These are phyloP conservation scores for Solanum aculeatissimum DNA, from an alignment of 305 asterid species.

Conservation along the genomic window DNA sequence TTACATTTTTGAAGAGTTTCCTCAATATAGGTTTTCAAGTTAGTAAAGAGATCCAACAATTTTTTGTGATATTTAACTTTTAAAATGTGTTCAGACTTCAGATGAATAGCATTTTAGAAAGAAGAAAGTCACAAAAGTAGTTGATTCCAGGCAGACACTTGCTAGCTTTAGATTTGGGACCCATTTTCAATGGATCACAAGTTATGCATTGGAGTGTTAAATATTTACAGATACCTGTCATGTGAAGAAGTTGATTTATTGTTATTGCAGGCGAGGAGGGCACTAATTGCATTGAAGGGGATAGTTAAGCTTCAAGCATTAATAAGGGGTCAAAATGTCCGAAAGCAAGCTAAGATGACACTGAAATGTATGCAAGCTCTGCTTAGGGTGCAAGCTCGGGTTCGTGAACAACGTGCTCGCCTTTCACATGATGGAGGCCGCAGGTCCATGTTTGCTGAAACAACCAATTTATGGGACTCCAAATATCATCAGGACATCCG, in stretches of 20 bases:
- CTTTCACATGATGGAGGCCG: slow-evolving; percentile 73
- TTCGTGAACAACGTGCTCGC: slow-evolving; percentile 67
- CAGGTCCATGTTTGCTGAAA: slow-evolving; percentile 65
- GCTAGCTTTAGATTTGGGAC: neutral
- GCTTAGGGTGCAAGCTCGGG: slow-evolving; percentile 77
- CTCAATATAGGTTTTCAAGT: too few species aligned
- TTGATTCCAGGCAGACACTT: neutral
- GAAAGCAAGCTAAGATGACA: slow-evolving; percentile 84
- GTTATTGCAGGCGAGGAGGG: slow-evolving; percentile 59
- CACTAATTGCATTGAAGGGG: slow-evolving; percentile 73
- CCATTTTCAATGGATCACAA: neutral
- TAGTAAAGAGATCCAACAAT: too few species aligned
- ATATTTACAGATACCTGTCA: neutral
- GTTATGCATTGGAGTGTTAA: neutral
- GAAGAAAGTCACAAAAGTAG: neutral
- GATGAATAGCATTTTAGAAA: neutral
- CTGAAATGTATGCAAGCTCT: slow-evolving; percentile 88
- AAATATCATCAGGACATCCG: slow-evolving; percentile 42
- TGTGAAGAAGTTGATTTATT: neutral
- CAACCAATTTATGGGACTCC: slow-evolving; percentile 53
- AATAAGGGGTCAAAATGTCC: slow-evolving; percentile 80
- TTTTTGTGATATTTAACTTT: neutral
- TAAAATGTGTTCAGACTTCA: neutral
- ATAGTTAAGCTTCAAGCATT: slow-evolving; percentile 91
- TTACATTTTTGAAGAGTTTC: too few species aligned